A percentile compares a stretch with the other conserved stretches of the same genome.
These are phyloP conservation scores for Tetracladium maxilliforme DNA, from an alignment of 2,329 filamentous ascomycete species.

Conservation along the genomic window DNA sequence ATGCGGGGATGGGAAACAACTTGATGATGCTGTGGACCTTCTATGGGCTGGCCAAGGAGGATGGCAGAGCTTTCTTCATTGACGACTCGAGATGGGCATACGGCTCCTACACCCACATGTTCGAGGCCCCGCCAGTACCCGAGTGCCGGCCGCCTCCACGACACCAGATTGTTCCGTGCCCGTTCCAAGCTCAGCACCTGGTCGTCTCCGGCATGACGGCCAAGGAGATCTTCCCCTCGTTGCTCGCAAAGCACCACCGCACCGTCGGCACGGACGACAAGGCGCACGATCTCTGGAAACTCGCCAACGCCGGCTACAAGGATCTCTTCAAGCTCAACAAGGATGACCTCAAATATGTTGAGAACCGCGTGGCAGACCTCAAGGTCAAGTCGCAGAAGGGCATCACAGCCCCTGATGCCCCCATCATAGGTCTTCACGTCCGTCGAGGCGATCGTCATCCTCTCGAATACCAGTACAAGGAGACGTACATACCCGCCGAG, in stretches of 20 bases:
- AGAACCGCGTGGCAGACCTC: constrained; percentile 40
- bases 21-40: constrained; percentile 73
- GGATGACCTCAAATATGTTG: constrained; percentile 52
- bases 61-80: constrained; percentile 67
- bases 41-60: constrained; percentile 63
- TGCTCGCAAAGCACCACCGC: too few relatives aligned
- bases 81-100: constrained; percentile 77
- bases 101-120: constrained; percentile 59
- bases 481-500: constrained; percentile 64
- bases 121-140: constrained; percentile 49
- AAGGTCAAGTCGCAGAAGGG: constrained; percentile 30
- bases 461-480: constrained; percentile 59
- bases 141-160: constrained; percentile 57
- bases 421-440: constrained; percentile 59
- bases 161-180: constrained; percentile 67
- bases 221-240: constrained; percentile 29
- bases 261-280: too few relatives aligned
- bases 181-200: constrained; percentile 59
- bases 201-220: constrained; percentile 58
- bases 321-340: constrained; percentile 55
- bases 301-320: constrained; percentile 58
- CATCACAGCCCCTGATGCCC: too few relatives aligned
- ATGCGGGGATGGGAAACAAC: constrained; percentile 64
- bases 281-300: constrained; percentile 47
- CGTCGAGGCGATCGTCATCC: constrained; percentile 70